Base-by-base conservation (phyloP, 108 stramenopile genomes). In the Aurantiochytrium sp. region DNA sequence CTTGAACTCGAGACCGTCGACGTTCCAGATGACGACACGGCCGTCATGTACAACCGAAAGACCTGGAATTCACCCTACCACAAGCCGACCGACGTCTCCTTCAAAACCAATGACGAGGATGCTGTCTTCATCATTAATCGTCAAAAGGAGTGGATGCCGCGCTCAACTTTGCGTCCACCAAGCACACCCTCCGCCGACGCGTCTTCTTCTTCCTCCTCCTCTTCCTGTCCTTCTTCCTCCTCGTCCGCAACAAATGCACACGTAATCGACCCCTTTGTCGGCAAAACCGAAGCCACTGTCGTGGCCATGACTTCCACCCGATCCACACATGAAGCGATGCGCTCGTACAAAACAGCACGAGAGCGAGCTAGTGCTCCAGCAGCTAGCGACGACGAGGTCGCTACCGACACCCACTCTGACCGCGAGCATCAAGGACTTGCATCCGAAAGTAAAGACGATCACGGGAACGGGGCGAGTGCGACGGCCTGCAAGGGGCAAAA, bases 1-100 rank as follows among this genome's bases (percentile, higher is more conserved):
- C 76, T 83, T 12, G 76, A 83, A 23, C 51, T 83, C n/a, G 76
- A 83, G 76, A 47, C 45, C 6, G 51, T 83, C n/a, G 76, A 83
- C 28, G 51, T 83, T 12, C 76, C 76, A 6, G 76, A 83, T 4
- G 51, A 83, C 19, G 76, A 83, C 49, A 83, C 76, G 6, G 49
- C 16, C n/a, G 49, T 83, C 23, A 83, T 83, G 76, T 83, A 83
- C 51, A 83, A 83, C 3, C 76, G 76, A 47, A 83, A 83, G 76
- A 83, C 76, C n/a, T 83, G 76, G 76, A 83, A 83, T 12, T 53
- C 76, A 14, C 76, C 76, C 43, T 45, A 53, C 25, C 23, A 35
- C 51, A 53, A 47, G 51, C 76, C 76, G 4, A 53, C 45, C n/a
- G 76, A 83, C 28, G 76, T 83, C 49, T 83, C 76, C 51, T 83